Evolutionary conservation across 306 rosid genomes (phyloP).

Genomic region (Luffa acutangula): DNA sequence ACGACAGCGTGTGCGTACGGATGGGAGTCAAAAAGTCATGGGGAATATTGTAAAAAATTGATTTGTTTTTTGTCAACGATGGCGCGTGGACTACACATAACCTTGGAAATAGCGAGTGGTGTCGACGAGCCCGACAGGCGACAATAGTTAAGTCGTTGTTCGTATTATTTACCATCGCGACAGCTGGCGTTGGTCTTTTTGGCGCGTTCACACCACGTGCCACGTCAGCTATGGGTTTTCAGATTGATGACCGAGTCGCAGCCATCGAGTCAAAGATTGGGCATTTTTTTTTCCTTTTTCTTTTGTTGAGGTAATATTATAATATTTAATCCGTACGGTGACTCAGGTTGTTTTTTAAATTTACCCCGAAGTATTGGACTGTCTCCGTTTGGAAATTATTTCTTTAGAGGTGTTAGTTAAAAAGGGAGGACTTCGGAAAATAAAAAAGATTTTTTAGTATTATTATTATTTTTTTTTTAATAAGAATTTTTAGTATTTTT

Average conservation of each 20-base stretch:
- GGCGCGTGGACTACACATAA: background rate
- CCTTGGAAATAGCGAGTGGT: background rate
- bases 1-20: background rate
- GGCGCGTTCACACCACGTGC: background rate
- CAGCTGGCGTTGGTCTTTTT: background rate
- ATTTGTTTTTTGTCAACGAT: background rate
- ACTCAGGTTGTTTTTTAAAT: background rate
- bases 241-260: background rate
- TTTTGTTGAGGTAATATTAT: background rate
- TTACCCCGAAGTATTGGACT: background rate
- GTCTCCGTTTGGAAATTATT: background rate
- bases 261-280: background rate
- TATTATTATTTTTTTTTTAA: too few relatives aligned
- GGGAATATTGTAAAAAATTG: background rate
- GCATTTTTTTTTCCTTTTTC: background rate
- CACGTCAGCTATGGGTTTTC: background rate
- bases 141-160: background rate
- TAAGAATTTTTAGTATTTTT: too few relatives aligned
- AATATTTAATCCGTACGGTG: background rate
- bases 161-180: background rate
- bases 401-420: too few relatives aligned
- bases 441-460: too few relatives aligned
- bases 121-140: background rate
- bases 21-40: background rate
- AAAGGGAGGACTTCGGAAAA: too few relatives aligned